Percentiles rank a stretch among this genome's conserved stretches.
Evolutionary conservation across 2,329 filamentous ascomycete species (phyloP).

Genomic region (Zalaria sp.): DNA sequence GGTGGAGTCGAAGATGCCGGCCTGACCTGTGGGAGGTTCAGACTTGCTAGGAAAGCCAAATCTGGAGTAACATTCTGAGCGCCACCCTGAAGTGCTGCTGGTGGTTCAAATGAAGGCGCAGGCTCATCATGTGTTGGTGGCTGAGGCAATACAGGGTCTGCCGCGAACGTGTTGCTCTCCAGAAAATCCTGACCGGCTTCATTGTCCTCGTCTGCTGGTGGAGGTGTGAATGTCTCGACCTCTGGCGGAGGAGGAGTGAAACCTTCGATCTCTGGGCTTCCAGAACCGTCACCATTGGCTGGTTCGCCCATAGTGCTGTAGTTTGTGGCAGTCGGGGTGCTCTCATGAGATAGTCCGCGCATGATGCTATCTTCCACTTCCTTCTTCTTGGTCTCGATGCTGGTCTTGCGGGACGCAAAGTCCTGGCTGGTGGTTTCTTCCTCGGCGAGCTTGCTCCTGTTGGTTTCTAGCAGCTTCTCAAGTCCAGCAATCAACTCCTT

Average conservation of each 20-base stretch:
- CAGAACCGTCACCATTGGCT: constrained; percentile 10
- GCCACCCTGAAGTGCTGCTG: constrained; percentile 8
- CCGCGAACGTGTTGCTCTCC: constrained; percentile 6
- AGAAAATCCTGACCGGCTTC: constrained; percentile 5
- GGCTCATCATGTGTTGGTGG: constrained; percentile 14
- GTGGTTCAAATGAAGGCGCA: constrained; percentile 14
- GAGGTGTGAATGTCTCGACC: constrained; percentile 76
- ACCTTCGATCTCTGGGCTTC: constrained; percentile 23
- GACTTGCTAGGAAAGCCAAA: constrained; percentile 11
- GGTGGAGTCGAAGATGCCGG: constrained; percentile 10
- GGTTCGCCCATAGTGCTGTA: constrained; percentile 7
- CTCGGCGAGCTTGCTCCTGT: constrained; percentile 51
- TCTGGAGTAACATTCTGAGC: background rate
- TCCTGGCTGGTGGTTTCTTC: constrained; percentile 56
- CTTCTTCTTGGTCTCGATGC: constrained; percentile 69
- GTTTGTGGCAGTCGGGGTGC: constrained; percentile 6
- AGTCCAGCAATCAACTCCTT: constrained; percentile 63
- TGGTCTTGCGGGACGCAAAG: constrained; percentile 50
- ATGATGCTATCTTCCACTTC: constrained; percentile 89
- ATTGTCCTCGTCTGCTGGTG: constrained; percentile 33
- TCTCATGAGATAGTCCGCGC: constrained; percentile 50
- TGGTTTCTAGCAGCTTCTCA: constrained; percentile 66
- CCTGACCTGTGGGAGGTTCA: constrained; percentile 11
- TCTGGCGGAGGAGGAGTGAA: constrained; percentile 60
- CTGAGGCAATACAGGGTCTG: constrained; percentile 11